Evolutionary conservation across 331 rosid species (phyloP).

Genomic region (Quercus lobata): DNA sequence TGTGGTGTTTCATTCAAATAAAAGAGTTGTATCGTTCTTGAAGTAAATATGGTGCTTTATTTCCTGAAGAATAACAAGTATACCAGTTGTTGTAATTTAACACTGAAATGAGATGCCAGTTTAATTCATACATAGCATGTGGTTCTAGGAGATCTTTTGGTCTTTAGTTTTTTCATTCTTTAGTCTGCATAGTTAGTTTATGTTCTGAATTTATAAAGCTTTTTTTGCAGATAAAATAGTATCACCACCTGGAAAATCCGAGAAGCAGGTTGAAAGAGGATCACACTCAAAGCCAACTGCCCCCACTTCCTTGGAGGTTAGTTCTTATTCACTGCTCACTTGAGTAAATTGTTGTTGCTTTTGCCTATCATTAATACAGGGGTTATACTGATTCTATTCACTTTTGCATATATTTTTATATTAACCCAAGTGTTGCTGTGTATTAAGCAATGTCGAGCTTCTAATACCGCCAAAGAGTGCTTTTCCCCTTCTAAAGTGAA

Average conservation of each 20-base stretch:
- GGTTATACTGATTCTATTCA: background rate
- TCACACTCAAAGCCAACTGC: slow-evolving; percentile 38
- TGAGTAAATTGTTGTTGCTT: background rate
- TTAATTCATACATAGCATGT: background rate
- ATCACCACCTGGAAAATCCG: slow-evolving; percentile 29
- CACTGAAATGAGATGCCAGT: background rate
- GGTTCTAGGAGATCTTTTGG: background rate
- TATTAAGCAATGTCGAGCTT: slow-evolving; percentile 41
- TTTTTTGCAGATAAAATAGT: slow-evolving; percentile 44
- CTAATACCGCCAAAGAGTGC: slow-evolving; percentile 25
- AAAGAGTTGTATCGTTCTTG: background rate
- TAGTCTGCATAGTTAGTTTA: background rate
- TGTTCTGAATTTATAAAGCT: slow-evolving; percentile 15
- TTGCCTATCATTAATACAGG: background rate
- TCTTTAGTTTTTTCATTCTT: background rate
- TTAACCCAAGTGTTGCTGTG: slow-evolving; percentile 8
- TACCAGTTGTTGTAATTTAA: background rate
- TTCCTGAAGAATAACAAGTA: background rate
- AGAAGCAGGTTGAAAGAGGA: slow-evolving; percentile 39
- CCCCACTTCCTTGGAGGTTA: slow-evolving; percentile 45
- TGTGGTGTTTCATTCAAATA: background rate
- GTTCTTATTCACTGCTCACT: background rate
- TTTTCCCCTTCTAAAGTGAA: slow-evolving; percentile 62
- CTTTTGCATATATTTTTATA: background rate
- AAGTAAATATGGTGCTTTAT: background rate